Evolutionary conservation across 2,329 filamentous ascomycete species (phyloP).

Genomic region (Cryphonectria japonica): DNA sequence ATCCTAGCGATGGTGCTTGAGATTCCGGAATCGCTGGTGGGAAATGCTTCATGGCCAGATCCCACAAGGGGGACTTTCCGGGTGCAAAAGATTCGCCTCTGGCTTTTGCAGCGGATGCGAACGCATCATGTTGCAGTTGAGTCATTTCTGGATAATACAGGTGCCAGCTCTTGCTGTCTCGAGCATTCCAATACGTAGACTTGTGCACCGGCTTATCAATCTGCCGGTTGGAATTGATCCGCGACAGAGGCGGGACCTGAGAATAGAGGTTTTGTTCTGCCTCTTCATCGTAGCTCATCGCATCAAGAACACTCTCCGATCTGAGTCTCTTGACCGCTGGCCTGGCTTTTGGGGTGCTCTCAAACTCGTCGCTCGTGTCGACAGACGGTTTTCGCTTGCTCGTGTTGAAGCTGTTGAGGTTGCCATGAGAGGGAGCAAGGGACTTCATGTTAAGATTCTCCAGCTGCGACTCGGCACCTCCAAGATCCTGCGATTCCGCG

Average conservation of each 20-base stretch:
- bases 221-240: conserved; percentile 56
- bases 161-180: conserved; percentile 61
- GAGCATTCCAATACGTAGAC: conserved; percentile 59
- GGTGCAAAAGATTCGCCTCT: conserved; percentile 59
- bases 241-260: conserved; percentile 53
- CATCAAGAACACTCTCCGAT: conserved; percentile 50
- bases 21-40: conserved; percentile 44
- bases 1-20: conserved; percentile 13
- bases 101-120: conserved; percentile 53
- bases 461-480: conserved; percentile 51
- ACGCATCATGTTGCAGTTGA: conserved; percentile 60
- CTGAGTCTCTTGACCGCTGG: conserved; percentile 60
- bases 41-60: conserved; percentile 62
- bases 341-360: conserved; percentile 41
- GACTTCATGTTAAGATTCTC: conserved; percentile 50
- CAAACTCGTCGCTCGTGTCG: conserved; percentile 58
- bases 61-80: conserved; percentile 56
- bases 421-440: conserved; percentile 30
- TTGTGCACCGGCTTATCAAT: conserved; percentile 62
- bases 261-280: conserved; percentile 45
- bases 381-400: conserved; percentile 61
- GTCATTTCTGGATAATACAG: conserved; percentile 68
- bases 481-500: conserved; percentile 60
- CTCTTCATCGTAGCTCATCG: conserved; percentile 26
- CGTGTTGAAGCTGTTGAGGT: conserved; percentile 44